Evolutionary conservation across 1,139 yeast species (phyloP), one percentile per base, ranked within the genome.

Genomic region (Arxiozyma telluris): DNA sequence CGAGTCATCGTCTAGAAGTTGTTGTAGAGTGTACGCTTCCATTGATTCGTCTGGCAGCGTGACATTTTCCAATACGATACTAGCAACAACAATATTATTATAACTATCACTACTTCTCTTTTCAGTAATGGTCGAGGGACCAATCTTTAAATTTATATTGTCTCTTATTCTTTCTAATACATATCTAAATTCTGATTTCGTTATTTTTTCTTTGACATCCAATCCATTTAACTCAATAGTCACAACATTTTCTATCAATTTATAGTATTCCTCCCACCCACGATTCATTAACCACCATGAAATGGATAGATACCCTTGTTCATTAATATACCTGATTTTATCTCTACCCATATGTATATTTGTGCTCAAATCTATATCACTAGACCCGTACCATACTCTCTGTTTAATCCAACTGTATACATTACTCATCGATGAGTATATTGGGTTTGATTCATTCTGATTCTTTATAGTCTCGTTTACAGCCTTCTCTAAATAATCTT

Each of bases 221-320:
- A 87, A 73, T 22, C 73, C 73, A 27, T 76, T 79, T 67, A 90
- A 89, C 45, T 82, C 83, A 41, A 75, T 75, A 43, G 73, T 73
- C 3, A 91, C 94, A 5, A 80, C 74, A 1, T 70, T 68, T 63
- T 81, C 81, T 41, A 89, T 80, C 42, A 77, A 70, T 50, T 76
- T 73, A 50, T 81, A 77, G 52, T 86, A 72, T 50, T 76, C 74
- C 43, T 74, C 66, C 93, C 94, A 89, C 1, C 98, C 98, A 60
- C 83, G 80, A 69, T 93, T 90, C 55, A 93, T 75, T 51, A 93
- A 72, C 96, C 97, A 93, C 97, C 98, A 93, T 61, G 91, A 83
- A 59, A 89, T 80, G 1, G 96, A 86, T 56, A 93, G 76, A 67
- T 87, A 93, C 54, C 90, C 85, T 64, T 93, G 91, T 67, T 89